These are phyloP conservation scores for Aspergillus sclerotialis DNA, from an alignment of 2,329 filamentous ascomycete genomes.

Conservation along the genomic window DNA sequence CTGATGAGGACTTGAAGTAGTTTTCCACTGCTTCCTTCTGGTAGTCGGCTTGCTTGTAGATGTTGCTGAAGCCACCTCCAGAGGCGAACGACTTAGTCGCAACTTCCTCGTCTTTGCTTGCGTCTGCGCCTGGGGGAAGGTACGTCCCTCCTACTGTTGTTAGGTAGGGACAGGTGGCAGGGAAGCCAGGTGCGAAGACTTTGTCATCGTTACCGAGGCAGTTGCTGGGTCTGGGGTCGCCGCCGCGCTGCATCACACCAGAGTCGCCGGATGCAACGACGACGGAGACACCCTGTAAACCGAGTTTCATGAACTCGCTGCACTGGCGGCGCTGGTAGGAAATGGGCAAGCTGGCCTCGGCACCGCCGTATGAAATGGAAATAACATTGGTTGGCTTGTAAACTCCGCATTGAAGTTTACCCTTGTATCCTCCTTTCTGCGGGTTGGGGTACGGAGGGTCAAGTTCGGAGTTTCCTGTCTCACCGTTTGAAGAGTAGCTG, in stretches of 20 bases:
- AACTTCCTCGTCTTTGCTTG: constrained; percentile 25
- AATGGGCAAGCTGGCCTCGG: constrained; percentile 27
- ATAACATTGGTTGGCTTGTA: constrained; percentile 50
- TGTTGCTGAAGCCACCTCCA: constrained; percentile 39
- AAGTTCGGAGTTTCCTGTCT: constrained; percentile 38
- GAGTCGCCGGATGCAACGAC: constrained; percentile 43
- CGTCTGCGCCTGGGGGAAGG: constrained; percentile 22
- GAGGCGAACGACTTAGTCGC: constrained; percentile 31
- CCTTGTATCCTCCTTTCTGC: constrained; percentile 34
- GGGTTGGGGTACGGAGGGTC: constrained; percentile 39
- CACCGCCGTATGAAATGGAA: constrained; percentile 29
- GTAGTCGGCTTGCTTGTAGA: constrained; percentile 34
- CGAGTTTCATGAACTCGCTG: constrained; percentile 43
- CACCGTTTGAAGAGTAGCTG: constrained; percentile 42
- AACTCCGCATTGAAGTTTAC: constrained; percentile 38
- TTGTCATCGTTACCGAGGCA: constrained; percentile 27
- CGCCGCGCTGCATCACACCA: constrained; percentile 31
- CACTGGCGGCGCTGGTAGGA: constrained; percentile 34
- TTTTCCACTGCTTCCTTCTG: constrained; percentile 29
- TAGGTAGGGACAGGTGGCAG: constrained; percentile 25
- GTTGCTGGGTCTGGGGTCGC: constrained; percentile 21
- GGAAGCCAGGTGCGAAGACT: constrained; percentile 33
- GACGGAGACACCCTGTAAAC: constrained; percentile 42
- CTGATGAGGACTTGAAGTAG: constrained; percentile 26
- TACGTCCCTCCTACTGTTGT: constrained; percentile 35